Evolutionary conservation across 768 basidiomycete genomes (phyloP).

Genomic region (Dacryopinax spathularia): DNA sequence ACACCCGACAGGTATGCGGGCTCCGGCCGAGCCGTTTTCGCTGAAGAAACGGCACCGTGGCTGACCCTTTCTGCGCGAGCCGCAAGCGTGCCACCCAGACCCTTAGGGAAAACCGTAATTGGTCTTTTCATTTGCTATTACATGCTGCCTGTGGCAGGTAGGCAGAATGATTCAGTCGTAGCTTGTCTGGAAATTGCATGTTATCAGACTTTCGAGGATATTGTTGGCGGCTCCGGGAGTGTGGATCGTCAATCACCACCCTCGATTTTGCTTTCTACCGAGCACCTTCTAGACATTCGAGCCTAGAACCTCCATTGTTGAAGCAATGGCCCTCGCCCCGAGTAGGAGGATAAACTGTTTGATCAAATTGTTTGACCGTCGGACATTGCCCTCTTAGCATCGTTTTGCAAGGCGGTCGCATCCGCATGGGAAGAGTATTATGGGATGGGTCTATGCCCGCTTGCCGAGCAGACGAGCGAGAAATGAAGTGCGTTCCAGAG

Average conservation of each 20-base stretch:
- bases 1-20: not conserved
- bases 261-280: not conserved
- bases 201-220: not conserved
- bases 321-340: not conserved
- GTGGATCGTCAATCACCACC: not conserved
- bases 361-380: not conserved
- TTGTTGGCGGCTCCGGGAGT: not conserved
- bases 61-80: slow-evolving; percentile 3
- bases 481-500: not conserved
- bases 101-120: too few species aligned
- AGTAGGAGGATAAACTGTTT: not conserved
- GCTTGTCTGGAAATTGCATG: not conserved
- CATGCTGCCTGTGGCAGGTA: too few species aligned
- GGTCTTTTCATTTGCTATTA: too few species aligned
- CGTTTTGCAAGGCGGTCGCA: not conserved
- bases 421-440: not conserved
- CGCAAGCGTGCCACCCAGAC: not conserved
- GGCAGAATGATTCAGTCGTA: too few species aligned
- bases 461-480: not conserved
- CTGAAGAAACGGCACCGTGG: not conserved
- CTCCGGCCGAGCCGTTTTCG: too few species aligned
- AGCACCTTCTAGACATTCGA: not conserved
- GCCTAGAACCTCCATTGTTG: not conserved
- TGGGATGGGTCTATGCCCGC: not conserved
- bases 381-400: not conserved